Base-by-base conservation (phyloP, 2,329 filamentous ascomycete species). In the Ophidiomyces ophidiicola region DNA sequence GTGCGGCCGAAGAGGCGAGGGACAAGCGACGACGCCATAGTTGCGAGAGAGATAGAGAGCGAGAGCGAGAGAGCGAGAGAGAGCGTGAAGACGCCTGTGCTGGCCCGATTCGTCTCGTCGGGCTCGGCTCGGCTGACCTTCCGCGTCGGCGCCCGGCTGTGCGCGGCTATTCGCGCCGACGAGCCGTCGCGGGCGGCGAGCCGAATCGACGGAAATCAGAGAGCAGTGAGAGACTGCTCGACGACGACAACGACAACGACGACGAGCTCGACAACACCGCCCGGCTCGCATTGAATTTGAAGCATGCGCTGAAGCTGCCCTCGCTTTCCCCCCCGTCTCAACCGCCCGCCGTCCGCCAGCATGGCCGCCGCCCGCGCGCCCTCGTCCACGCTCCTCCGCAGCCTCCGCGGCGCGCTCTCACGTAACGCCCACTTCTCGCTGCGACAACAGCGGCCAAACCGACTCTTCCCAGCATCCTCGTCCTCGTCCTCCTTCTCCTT, bases 381-480 rank as follows among this genome's bases (percentile, higher is more conserved):
- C 24, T 59, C 58, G 46, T 53, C 58, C 48, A 53, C 58, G 39
- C 49, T 57, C 40, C 57, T 62, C 37, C 59, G 59, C 48, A 58
- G 57, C 49, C 50, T 61, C 47, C 51, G 56, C 46, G 53, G 50
- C 33, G 44, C 44, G 43, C 39, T 50, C 42, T 47, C 49, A 38
- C 35, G 43, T 30, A 48, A 47, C 24, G 46, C 45, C 28, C 47
- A 46, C 31, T 37, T 50, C 39, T 31, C 31, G 17, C 31, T 41
- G 18, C 37, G 40, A 35, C 32, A 33, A 19, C 31, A 35, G 8
- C 32, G 32, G 8, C 20, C 23, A 19, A 31, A 20, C 23, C n/a
- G 10, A 7, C 29, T 32, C 10, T 26, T 26, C 24, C 24, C 51
- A 46, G 48, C 49, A 46, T 42, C 47, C 50, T 39, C 50, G 41